Evolutionary conservation across 1,139 yeast genomes (phyloP).

Genomic region (Yueomyces sp.): DNA sequence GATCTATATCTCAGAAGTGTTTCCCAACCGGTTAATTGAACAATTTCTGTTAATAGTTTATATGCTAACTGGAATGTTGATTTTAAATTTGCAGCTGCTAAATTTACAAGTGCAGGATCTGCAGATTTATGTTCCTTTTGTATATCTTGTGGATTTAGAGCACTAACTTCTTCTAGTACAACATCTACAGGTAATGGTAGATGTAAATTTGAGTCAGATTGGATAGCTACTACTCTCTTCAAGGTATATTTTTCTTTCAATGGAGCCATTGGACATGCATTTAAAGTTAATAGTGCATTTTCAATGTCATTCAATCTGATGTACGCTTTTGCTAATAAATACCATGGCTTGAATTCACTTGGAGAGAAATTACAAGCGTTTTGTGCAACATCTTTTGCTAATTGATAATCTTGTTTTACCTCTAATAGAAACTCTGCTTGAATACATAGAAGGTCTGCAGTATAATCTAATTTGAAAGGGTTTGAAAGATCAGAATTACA

Average conservation of each 20-base stretch:
- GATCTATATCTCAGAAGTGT: constrained; percentile 70
- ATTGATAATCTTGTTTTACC: constrained; percentile 49
- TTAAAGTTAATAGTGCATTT: constrained; percentile 73
- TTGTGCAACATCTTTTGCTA: constrained; percentile 67
- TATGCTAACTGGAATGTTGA: constrained; percentile 83
- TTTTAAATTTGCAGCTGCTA: constrained; percentile 77
- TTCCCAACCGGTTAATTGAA: constrained; percentile 83
- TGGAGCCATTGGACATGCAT: constrained; percentile 91
- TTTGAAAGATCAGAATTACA: constrained; percentile 31
- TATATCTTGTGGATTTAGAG: constrained; percentile 38
- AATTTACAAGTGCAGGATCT: constrained; percentile 58
- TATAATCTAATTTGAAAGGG: constrained; percentile 14
- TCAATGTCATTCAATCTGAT: constrained; percentile 68
- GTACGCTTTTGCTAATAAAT: constrained; percentile 61
- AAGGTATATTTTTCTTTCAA: constrained; percentile 62
- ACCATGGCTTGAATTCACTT: constrained; percentile 90
- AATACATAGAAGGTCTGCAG: constrained; percentile 25
- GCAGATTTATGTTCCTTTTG: constrained; percentile 43
- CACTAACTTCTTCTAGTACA: constrained; percentile 42
- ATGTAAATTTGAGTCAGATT: constrained; percentile 32
- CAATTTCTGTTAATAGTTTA: constrained; percentile 66
- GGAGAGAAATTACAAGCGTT: constrained; percentile 84
- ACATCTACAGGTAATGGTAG: constrained; percentile 84
- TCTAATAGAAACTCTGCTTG: constrained; percentile 67
- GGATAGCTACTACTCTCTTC: constrained; percentile 27